Conservation (phyloP, 768 basidiomycete species). For the Panaeolus cyanescens region DNA sequence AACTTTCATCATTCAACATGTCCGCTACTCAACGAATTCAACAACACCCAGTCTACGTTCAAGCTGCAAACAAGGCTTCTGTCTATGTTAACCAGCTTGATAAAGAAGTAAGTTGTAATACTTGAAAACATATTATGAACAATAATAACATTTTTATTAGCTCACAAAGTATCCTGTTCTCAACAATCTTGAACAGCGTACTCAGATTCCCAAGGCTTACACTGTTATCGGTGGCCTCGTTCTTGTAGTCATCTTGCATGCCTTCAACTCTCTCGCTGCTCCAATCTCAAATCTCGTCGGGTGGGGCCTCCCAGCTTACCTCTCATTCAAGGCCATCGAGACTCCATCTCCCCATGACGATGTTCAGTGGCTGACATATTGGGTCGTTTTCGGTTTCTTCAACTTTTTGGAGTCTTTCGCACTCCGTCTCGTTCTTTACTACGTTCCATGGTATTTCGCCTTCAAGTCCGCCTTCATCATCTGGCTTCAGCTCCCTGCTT, state of each 20-base stretch:
- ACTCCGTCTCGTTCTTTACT: constrained; percentile 83
- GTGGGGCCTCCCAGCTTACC: constrained; percentile 92
- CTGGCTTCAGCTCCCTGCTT: constrained; percentile 87
- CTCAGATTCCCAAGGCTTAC: constrained; percentile 92
- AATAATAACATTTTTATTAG: constrained; percentile 35
- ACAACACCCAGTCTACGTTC: constrained; percentile 84
- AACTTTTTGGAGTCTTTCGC: constrained; percentile 91
- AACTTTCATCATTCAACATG: constrained; percentile 38
- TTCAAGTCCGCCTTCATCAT: constrained; percentile 91
- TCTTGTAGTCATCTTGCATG: constrained; percentile 73
- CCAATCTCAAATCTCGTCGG: constrained; percentile 95
- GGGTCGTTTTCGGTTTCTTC: constrained; percentile 93
- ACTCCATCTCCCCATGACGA: constrained; percentile 81
- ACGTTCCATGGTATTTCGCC: constrained; percentile 92
- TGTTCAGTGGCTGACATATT: constrained; percentile 97
- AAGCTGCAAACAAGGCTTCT: constrained; percentile 80
- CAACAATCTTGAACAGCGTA: constrained; percentile 83
- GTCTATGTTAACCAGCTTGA: constrained; percentile 90
- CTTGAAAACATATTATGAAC: constrained; percentile 2
- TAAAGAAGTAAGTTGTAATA: constrained; percentile 76
- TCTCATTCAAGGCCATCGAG: constrained; percentile 95
- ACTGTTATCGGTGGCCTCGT: constrained; percentile 72
- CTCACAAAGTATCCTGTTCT: constrained; percentile 87
- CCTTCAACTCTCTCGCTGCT: constrained; percentile 88
- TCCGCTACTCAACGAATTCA: constrained; percentile 82